A percentile compares a stretch with the other conserved stretches of the same genome.
These are phyloP conservation scores for Brassica nigra DNA, from an alignment of 345 rosid species.

Conservation along the genomic window DNA sequence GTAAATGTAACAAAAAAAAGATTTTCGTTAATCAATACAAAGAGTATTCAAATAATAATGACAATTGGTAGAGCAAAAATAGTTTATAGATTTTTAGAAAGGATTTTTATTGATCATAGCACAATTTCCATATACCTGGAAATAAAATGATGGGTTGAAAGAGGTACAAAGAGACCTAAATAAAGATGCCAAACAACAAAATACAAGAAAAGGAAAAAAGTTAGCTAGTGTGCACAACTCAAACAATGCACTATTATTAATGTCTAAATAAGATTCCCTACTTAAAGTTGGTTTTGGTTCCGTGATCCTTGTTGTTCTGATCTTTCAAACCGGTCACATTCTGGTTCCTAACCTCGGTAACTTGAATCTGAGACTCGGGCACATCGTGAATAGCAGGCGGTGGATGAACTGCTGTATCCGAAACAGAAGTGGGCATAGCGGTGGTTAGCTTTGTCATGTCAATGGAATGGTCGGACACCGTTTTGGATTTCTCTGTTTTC, in stretches of 20 bases:
- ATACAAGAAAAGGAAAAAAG: not conserved
- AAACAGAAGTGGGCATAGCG: not conserved
- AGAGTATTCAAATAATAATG: not conserved
- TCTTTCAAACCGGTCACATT: not conserved
- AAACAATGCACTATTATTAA: conserved; percentile 40
- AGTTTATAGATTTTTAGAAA: not conserved
- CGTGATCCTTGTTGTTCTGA: conserved; percentile 17
- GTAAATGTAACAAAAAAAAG: not conserved
- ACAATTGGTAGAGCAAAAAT: not conserved
- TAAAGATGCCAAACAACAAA: conserved; percentile 1
- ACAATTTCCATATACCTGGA: conserved; percentile 29
- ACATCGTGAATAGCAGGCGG: not conserved
- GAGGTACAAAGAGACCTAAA: conserved; percentile 6
- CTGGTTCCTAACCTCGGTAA: conserved; percentile 23
- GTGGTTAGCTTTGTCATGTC: conserved; percentile 31
- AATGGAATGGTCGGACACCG: conserved; percentile 36
- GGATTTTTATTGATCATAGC: conserved; percentile 23
- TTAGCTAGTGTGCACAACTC: conserved; percentile 33
- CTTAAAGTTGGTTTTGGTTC: conserved; percentile 31
- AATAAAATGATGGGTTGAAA: conserved; percentile 24
- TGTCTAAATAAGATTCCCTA: conserved; percentile 28
- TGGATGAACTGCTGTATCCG: conserved; percentile 7
- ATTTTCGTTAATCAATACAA: not conserved
- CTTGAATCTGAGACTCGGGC: conserved; percentile 24
- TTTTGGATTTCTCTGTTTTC: conserved; percentile 25